These are phyloP conservation scores for Erysimum pusillum DNA, from an alignment of 441 rosid species.

Conservation along the genomic window DNA sequence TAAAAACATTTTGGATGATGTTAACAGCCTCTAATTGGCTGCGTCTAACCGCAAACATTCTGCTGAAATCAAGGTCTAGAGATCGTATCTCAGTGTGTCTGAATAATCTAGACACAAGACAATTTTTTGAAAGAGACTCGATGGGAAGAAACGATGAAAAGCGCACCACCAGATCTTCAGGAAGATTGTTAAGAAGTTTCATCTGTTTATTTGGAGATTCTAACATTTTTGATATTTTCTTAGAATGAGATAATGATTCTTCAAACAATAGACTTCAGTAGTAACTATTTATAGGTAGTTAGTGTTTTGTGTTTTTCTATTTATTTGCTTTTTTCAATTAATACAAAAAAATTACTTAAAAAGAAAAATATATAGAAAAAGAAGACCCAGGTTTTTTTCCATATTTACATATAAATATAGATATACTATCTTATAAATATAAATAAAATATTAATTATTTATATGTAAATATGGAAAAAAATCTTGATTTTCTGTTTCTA, in stretches of 20 bases:
- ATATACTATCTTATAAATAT: too few species aligned
- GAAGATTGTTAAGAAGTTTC: neutral
- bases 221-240: neutral
- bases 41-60: neutral
- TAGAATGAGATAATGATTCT: too few species aligned
- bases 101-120: neutral
- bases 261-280: neutral
- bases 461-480: too few species aligned
- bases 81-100: neutral
- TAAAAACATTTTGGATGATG: slow-evolving; percentile 9
- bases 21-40: neutral
- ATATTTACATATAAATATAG: too few species aligned
- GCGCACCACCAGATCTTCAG: neutral
- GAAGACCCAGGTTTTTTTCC: too few species aligned
- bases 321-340: too few species aligned
- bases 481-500: too few species aligned
- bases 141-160: neutral
- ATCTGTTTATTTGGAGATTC: neutral
- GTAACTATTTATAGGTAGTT: neutral
- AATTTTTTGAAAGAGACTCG: neutral
- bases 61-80: slow-evolving; percentile 24
- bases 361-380: too few species aligned
- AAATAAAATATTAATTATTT: too few species aligned
- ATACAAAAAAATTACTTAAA: too few species aligned
- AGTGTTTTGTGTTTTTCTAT: too few species aligned